phyloP scores from a whole-genome alignment of 129 eudicot species.

The Deinandra increscens region DNA sequence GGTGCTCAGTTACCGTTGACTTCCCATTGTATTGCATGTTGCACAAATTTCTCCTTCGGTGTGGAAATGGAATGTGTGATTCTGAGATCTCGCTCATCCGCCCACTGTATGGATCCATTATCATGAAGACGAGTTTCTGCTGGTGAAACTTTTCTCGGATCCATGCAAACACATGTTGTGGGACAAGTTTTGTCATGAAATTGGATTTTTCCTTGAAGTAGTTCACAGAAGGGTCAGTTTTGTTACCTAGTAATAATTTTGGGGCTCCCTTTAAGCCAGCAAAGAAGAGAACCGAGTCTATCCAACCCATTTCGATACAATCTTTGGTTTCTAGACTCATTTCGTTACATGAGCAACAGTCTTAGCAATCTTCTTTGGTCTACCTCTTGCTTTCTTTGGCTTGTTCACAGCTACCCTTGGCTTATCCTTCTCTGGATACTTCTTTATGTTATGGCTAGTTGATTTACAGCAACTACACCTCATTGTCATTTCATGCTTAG shows the following conservation, averaged over 20 bases:
- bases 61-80: slow-evolving; percentile 54
- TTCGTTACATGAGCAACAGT: too few relatives aligned
- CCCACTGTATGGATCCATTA: slow-evolving; percentile 61
- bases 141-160: slow-evolving; percentile 34
- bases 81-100: slow-evolving; percentile 46
- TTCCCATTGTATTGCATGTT: slow-evolving; percentile 52
- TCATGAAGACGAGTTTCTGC: slow-evolving; percentile 36
- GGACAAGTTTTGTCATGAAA: slow-evolving; percentile 41
- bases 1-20: slow-evolving; percentile 28
- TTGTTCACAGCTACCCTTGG: too few relatives aligned
- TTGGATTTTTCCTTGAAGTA: slow-evolving; percentile 58
- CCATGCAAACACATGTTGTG: slow-evolving; percentile 35
- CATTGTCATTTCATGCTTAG: too few relatives aligned
- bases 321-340: slow-evolving; percentile 42
- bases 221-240: slow-evolving; percentile 32
- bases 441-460: too few relatives aligned
- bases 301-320: slow-evolving; percentile 61
- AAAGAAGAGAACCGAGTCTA: slow-evolving; percentile 44
- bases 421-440: too few relatives aligned
- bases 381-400: too few relatives aligned
- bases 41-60: slow-evolving; percentile 48
- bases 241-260: slow-evolving; percentile 28
- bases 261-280: slow-evolving; percentile 41
- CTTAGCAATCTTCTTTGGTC: too few relatives aligned
- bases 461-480: too few relatives aligned